Evolutionary conservation across 352 stramenopile species (phyloP), one percentile per base, ranked within the genome.

Genomic region (Pelagophyceae sp.): DNA sequence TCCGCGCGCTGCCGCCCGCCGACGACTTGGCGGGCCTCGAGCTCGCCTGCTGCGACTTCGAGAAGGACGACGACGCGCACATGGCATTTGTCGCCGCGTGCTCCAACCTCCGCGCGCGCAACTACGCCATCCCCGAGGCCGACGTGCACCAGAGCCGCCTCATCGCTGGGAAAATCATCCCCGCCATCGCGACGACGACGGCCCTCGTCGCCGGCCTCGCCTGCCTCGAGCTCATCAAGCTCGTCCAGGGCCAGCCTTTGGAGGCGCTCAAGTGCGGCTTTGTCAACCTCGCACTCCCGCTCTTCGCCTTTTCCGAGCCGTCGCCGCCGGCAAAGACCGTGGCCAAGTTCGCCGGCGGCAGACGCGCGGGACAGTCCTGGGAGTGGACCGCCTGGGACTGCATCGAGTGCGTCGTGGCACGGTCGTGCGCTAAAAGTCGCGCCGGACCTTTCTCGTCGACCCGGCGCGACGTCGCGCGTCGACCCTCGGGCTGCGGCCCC

Each of bases 81-180:
- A 99, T 98, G 94, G 38, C 35, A 40, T 93, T 99, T 74, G 96
- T 99, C 23, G 95, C 97, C 23, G 91, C 95, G 38, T 97, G 94
- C 29, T 98, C 92, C 25, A 99, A 99, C 83, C 82, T 98, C 0
- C 93, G 96, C 25, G 95, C 94, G 5, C 89, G 95, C 31, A 98
- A 97, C 82, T 99, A 99, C 87, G 93, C 91, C 63, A 99, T 99
- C 76, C 91, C 90, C 25, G 96, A 98, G 74, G 94, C 90, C 63
- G 95, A 99, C 80, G 96, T 97, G 82, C 95, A 99, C 85, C 93
- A 96, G 72, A 98, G 94, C 38, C 94, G 96, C 71, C 96, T 97
- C 38, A 99, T 99, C 86, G 97, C 97, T n/a, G 97, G 97, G 71
- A 98, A 98, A 82, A 99, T 99, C 82, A 99, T 99, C 78, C 97